A percentile compares a stretch with the other conserved stretches of the same genome.
phyloP scores from a whole-genome alignment of 2,329 filamentous ascomycete species.

The Cryphonectria carpinicola region DNA sequence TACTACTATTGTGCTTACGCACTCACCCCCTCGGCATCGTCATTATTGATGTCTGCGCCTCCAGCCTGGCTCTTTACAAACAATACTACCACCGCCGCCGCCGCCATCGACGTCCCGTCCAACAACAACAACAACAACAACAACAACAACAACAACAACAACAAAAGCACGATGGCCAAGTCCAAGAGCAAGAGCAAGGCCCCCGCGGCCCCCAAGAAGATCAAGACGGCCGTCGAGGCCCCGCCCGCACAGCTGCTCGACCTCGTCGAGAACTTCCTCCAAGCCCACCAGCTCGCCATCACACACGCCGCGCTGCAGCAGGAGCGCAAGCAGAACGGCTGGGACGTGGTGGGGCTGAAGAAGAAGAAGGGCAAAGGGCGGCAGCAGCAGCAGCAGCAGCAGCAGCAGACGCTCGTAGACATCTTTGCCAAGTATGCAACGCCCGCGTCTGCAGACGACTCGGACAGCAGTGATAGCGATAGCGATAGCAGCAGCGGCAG shows the following conservation, averaged over 20 bases:
- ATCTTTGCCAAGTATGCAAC: constrained; percentile 56
- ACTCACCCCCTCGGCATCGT: neutral
- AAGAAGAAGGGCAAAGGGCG: constrained; percentile 24
- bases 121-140: constrained; percentile 24
- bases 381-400: constrained; percentile 30
- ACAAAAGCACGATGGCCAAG: constrained; percentile 30
- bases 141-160: constrained; percentile 1
- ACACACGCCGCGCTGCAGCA: constrained; percentile 66
- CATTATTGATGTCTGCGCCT: constrained; percentile 28
- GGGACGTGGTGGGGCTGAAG: constrained; percentile 37
- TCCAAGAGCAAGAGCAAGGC: constrained; percentile 30
- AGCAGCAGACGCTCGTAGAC: constrained; percentile 45
- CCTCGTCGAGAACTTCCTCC: constrained; percentile 68
- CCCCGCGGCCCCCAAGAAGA: constrained; percentile 26
- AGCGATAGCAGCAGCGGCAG: constrained; percentile 28
- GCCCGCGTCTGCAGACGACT: constrained; percentile 38
- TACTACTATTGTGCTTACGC: neutral
- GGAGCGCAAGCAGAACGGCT: constrained; percentile 61
- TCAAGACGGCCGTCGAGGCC: constrained; percentile 5
- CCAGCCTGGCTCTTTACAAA: constrained; percentile 31
- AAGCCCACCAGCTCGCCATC: constrained; percentile 65
- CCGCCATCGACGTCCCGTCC: neutral
- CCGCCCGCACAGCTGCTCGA: constrained; percentile 66
- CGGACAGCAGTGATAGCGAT: constrained; percentile 36
- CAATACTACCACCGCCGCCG: constrained; percentile 16